Evolutionary conservation across 768 basidiomycete genomes (phyloP).

Genomic region (Boletus reticulatus): DNA sequence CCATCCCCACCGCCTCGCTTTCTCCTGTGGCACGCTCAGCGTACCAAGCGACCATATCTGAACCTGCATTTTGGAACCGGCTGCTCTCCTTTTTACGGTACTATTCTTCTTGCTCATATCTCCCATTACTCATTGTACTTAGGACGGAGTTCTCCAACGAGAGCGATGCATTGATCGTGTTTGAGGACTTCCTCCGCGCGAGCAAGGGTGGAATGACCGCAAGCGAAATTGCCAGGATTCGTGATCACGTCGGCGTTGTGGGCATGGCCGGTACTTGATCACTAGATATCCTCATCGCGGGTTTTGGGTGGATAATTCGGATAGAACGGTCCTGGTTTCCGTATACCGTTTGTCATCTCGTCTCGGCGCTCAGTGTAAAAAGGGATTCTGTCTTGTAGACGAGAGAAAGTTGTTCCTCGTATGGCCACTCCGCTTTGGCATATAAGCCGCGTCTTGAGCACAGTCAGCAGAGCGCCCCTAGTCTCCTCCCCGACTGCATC

Average conservation of each 20-base stretch:
- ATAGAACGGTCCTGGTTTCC: background rate
- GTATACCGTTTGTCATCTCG: constrained; percentile 12
- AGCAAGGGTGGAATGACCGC: constrained; percentile 80
- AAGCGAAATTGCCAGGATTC: constrained; percentile 87
- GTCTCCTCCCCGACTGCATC: background rate
- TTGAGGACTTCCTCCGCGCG: constrained; percentile 84
- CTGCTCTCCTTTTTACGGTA: constrained; percentile 65
- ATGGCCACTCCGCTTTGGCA: constrained; percentile 13
- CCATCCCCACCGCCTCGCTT: constrained; percentile 45
- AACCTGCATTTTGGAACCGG: constrained; percentile 78
- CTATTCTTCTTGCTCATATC: background rate
- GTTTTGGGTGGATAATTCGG: constrained; percentile 2
- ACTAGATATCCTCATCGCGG: background rate
- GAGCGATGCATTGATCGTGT: constrained; percentile 66
- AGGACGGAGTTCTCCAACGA: constrained; percentile 64
- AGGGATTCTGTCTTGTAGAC: background rate
- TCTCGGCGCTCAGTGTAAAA: constrained; percentile 2
- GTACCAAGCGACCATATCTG: constrained; percentile 52
- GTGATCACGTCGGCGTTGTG: constrained; percentile 81
- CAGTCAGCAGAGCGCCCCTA: constrained; percentile 6
- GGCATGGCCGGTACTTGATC: constrained; percentile 84
- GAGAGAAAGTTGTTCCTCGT: constrained; percentile 9
- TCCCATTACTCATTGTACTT: background rate
- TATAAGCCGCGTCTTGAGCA: constrained; percentile 6
- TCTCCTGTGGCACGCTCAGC: constrained; percentile 32